These are phyloP conservation scores for Pyrus bretschneideri DNA, from an alignment of 306 rosid genomes.

Conservation along the genomic window DNA sequence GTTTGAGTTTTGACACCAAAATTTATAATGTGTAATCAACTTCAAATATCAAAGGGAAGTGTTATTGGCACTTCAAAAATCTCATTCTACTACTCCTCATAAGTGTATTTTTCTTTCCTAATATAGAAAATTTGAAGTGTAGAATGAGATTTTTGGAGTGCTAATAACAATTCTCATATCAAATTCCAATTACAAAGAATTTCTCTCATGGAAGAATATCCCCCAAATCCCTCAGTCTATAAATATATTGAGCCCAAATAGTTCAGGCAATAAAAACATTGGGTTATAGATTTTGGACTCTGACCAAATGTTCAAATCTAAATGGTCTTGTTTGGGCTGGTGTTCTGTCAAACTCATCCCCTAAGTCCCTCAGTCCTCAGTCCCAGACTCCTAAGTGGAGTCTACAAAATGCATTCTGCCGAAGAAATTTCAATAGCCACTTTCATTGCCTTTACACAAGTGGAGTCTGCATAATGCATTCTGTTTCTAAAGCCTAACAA, in stretches of 20 bases:
- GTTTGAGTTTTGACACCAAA: too few relatives aligned
- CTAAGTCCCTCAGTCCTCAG: background rate
- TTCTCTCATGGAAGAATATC: background rate
- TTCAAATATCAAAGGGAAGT: too few relatives aligned
- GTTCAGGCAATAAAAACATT: too few relatives aligned
- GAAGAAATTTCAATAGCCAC: background rate
- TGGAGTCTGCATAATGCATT: background rate
- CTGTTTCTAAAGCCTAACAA: background rate
- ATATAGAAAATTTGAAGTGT: too few relatives aligned
- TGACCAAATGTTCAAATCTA: background rate
- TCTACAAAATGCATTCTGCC: background rate
- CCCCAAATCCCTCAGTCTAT: background rate
- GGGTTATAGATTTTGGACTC: background rate
- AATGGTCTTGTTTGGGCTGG: background rate
- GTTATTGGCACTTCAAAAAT: too few relatives aligned
- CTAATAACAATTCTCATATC: too few relatives aligned
- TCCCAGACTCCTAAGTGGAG: background rate
- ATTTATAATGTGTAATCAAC: too few relatives aligned
- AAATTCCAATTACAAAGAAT: too few relatives aligned
- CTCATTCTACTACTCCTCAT: too few relatives aligned
- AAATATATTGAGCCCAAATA: too few relatives aligned
- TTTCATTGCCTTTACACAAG: background rate
- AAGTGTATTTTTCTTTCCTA: too few relatives aligned
- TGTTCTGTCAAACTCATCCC: background rate
- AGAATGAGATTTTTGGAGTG: too few relatives aligned